Percentiles rank a stretch among this genome's conserved stretches.
phyloP scores from a whole-genome alignment of 2,329 filamentous ascomycete species.

The Aspergillus alliaceus region DNA sequence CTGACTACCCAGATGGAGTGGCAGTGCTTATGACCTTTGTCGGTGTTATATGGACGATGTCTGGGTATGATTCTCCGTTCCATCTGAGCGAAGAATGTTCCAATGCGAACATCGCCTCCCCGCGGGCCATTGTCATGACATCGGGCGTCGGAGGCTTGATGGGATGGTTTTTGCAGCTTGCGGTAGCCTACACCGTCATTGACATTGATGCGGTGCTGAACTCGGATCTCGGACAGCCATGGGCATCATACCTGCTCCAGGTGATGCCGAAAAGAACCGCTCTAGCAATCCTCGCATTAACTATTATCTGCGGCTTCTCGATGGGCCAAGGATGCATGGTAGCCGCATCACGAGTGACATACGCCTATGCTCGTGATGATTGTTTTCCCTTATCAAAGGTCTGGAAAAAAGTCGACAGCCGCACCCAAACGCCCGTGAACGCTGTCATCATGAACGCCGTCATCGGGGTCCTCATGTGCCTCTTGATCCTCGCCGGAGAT shows the following conservation, averaged over 20 bases:
- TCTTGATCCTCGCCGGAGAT: constrained; percentile 65
- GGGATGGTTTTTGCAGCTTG: constrained; percentile 72
- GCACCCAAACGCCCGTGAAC: constrained; percentile 67
- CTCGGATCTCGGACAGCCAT: constrained; percentile 67
- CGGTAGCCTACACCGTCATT: constrained; percentile 70
- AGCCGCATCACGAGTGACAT: constrained; percentile 65
- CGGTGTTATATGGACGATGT: constrained; percentile 69
- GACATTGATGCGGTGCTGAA: constrained; percentile 60
- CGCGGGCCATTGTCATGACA: constrained; percentile 71
- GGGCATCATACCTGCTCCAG: constrained; percentile 68
- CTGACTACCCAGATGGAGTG: constrained; percentile 66
- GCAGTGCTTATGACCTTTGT: constrained; percentile 72
- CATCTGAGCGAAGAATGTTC: constrained; percentile 75
- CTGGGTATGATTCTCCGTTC: constrained; percentile 68
- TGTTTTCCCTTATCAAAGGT: constrained; percentile 63
- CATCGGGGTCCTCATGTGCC: constrained; percentile 60
- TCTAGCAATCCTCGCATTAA: constrained; percentile 63
- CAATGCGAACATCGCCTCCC: constrained; percentile 69
- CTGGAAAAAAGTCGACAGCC: constrained; percentile 61
- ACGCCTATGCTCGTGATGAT: constrained; percentile 71
- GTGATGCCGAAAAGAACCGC: constrained; percentile 61
- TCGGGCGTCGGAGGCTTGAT: constrained; percentile 64
- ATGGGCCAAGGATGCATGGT: constrained; percentile 76
- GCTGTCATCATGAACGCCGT: constrained; percentile 66
- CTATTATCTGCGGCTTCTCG: constrained; percentile 67